Conservation (phyloP, 2,329 filamentous ascomycete species). For the Microcera coccophila region DNA sequence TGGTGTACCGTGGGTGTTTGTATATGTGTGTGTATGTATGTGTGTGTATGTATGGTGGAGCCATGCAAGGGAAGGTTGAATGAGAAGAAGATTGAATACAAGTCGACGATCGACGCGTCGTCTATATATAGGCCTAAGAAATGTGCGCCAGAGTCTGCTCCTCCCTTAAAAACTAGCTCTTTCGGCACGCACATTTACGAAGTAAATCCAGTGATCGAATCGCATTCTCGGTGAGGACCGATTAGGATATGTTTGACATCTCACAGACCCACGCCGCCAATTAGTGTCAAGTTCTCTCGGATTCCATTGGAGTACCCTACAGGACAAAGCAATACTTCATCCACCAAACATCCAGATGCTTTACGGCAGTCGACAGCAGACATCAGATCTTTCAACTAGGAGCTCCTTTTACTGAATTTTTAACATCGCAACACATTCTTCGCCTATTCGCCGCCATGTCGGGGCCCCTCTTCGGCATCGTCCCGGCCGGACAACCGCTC, state of each 20-base stretch:
- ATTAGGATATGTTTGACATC: slow-evolving; percentile 7
- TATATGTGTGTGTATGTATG: too few relatives aligned
- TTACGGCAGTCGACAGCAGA: too few relatives aligned
- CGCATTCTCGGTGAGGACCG: slow-evolving; percentile 12
- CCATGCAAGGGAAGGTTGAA: not conserved
- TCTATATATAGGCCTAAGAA: not conserved
- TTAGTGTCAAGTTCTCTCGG: slow-evolving; percentile 4
- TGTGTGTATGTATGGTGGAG: not conserved
- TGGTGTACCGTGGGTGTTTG: not conserved
- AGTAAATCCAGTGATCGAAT: too few relatives aligned
- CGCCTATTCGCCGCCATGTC: slow-evolving; percentile 33
- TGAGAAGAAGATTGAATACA: not conserved
- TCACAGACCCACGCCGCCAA: not conserved
- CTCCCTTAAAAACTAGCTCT: too few relatives aligned
- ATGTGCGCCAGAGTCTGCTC: too few relatives aligned
- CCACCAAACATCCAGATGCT: too few relatives aligned
- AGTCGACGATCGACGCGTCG: not conserved
- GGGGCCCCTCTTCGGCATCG: slow-evolving; percentile 52
- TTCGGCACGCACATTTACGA: too few relatives aligned
- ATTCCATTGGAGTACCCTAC: too few relatives aligned
- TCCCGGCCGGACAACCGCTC: slow-evolving; percentile 57
- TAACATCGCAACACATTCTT: too few relatives aligned
- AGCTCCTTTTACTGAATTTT: too few relatives aligned
- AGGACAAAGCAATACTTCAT: too few relatives aligned
- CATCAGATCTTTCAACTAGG: too few relatives aligned